Evolutionary conservation across 345 rosid genomes (phyloP).

Genomic region (Noccaea bulbosa): DNA sequence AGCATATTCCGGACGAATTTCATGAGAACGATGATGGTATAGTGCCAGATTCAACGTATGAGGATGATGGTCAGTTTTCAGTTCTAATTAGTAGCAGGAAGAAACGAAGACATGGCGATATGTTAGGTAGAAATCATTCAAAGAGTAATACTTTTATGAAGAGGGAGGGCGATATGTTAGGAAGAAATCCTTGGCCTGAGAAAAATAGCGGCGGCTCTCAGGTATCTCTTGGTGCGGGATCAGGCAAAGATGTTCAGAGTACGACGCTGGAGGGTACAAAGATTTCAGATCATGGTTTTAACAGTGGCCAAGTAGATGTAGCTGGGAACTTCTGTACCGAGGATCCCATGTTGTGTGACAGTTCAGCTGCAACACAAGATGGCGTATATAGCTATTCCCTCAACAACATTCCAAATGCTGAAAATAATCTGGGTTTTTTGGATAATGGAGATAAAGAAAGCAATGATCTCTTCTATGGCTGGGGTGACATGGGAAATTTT

Average conservation of each 20-base stretch:
- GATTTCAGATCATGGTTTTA: constrained; percentile 50
- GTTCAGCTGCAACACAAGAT: constrained; percentile 45
- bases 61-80: constrained; percentile 47
- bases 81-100: constrained; percentile 46
- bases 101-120: constrained; percentile 56
- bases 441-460: constrained; percentile 64
- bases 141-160: constrained; percentile 42
- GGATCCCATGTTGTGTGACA: constrained; percentile 54
- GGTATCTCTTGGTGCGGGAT: constrained; percentile 45
- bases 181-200: constrained; percentile 57
- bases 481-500: constrained; percentile 87
- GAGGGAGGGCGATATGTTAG: constrained; percentile 55
- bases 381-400: constrained; percentile 55
- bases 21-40: constrained; percentile 67
- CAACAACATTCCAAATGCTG: constrained; percentile 54
- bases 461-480: constrained; percentile 69
- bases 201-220: constrained; percentile 50
- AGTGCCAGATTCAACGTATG: constrained; percentile 61
- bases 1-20: constrained; percentile 59
- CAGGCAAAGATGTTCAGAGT: constrained; percentile 51
- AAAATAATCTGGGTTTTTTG: constrained; percentile 62
- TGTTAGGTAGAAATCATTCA: constrained; percentile 36
- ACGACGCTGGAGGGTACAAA: constrained; percentile 51
- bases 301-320: constrained; percentile 41
- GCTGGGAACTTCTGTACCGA: constrained; percentile 46